A percentile compares a stretch with the other conserved stretches of the same genome.
Conservation (phyloP, 352 stramenopile genomes). For the Phytophthora sp. region DNA sequence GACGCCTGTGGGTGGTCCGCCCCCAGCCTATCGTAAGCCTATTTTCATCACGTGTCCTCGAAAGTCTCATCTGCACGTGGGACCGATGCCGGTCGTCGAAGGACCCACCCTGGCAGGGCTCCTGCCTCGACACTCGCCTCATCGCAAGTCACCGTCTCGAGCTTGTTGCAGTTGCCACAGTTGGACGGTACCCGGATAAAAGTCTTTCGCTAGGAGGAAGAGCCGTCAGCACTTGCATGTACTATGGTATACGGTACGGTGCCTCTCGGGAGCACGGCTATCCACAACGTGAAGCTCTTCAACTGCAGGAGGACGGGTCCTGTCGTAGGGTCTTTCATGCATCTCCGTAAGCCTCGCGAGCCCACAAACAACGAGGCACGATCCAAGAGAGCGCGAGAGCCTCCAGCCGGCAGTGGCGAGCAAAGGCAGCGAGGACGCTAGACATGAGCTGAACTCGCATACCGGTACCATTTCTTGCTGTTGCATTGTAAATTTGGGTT, state of each 20-base stretch:
- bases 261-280: slow-evolving; percentile 18
- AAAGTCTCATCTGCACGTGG: slow-evolving; percentile 36
- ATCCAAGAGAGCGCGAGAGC: slow-evolving; percentile 24
- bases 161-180: neutral
- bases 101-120: neutral
- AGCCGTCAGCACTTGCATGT: slow-evolving; percentile 1
- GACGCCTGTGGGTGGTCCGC: slow-evolving; percentile 21
- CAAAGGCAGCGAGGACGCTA: too few relatives aligned
- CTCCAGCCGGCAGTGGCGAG: too few relatives aligned
- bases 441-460: too few relatives aligned
- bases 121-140: too few relatives aligned
- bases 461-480: too few relatives aligned
- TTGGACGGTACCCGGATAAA: neutral
- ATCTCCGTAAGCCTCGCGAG: slow-evolving; percentile 19
- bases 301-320: slow-evolving; percentile 2
- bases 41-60: slow-evolving; percentile 12
- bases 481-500: slow-evolving; percentile 23
- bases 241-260: too few relatives aligned
- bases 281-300: slow-evolving; percentile 23
- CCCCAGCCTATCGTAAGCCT: slow-evolving; percentile 18
- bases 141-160: too few relatives aligned
- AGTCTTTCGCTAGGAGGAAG: slow-evolving; percentile 21
- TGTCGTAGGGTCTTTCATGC: slow-evolving; percentile 15
- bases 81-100: slow-evolving; percentile 3
- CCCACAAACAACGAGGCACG: slow-evolving; percentile 12